phyloP scores from a whole-genome alignment of 2,329 filamentous ascomycete genomes.

The Aulographum hederae region DNA sequence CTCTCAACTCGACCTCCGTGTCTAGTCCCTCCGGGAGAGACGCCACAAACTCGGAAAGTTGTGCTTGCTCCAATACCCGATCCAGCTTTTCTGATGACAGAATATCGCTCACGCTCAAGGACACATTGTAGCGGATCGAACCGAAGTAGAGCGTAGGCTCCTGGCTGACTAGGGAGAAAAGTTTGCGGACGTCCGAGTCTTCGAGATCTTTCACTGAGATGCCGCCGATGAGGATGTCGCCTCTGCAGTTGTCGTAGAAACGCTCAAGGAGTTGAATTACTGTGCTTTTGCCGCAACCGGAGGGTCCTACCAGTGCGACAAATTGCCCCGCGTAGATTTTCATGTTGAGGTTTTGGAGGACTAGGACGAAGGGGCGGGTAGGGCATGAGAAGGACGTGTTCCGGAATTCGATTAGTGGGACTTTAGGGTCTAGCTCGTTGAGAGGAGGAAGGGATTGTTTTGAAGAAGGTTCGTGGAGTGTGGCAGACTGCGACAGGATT shows the following conservation, averaged over 20 bases:
- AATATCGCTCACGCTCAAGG: too few species aligned
- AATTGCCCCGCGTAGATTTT: constrained; percentile 41
- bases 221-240: constrained; percentile 33
- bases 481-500: too few species aligned
- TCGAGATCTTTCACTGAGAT: constrained; percentile 23
- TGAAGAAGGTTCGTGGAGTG: too few species aligned
- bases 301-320: constrained; percentile 45
- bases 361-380: constrained; percentile 36
- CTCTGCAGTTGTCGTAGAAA: constrained; percentile 33
- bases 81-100: too few species aligned
- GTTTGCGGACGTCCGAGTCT: constrained; percentile 19
- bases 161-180: constrained; percentile 25
- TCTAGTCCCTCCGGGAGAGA: constrained; percentile 27
- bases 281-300: constrained; percentile 49
- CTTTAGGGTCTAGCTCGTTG: too few species aligned
- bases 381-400: constrained; percentile 49
- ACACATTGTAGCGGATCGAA: constrained; percentile 24
- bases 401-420: constrained; percentile 35
- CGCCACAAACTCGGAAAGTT: too few species aligned
- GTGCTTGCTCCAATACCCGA: too few species aligned
- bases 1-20: constrained; percentile 24
- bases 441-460: too few species aligned
- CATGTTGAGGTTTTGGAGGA: constrained; percentile 38
- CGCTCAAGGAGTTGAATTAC: constrained; percentile 36
- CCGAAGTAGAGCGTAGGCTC: constrained; percentile 27